These are phyloP conservation scores for Dactylellina haptotyla DNA, from an alignment of 2,329 filamentous ascomycete species.

Conservation along the genomic window DNA sequence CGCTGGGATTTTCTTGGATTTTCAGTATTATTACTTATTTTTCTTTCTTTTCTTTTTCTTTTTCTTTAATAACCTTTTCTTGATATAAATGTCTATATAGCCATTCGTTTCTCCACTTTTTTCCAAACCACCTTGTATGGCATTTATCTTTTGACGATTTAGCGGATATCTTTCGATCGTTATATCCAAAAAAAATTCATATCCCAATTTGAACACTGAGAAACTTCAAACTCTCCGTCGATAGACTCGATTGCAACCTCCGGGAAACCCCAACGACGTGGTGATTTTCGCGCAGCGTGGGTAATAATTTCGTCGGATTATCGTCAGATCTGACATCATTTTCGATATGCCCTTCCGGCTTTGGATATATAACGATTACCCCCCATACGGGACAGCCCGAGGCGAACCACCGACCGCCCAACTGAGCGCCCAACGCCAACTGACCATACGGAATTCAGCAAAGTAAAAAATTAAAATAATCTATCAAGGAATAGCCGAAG, in stretches of 20 bases:
- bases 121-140: conserved; percentile 12
- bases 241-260: background rate
- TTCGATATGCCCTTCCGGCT: background rate
- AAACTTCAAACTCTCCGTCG: conserved; percentile 6
- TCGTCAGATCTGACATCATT: conserved; percentile 12
- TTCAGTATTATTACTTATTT: background rate
- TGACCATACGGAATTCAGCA: too few species aligned
- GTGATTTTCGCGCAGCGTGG: background rate
- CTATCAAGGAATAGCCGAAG: background rate
- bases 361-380: too few species aligned
- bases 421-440: background rate
- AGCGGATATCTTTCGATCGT: conserved; percentile 34
- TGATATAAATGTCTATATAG: conserved; percentile 40
- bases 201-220: background rate
- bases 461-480: background rate
- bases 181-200: background rate
- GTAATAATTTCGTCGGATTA: background rate
- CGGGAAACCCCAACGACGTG: background rate
- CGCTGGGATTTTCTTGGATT: conserved; percentile 1
- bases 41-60: conserved; percentile 11
- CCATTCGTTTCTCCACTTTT: conserved; percentile 23
- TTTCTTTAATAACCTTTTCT: conserved; percentile 7
- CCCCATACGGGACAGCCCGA: too few species aligned
- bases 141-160: conserved; percentile 30
- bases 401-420: background rate